These are phyloP conservation scores for Pelargonium nanum DNA, from an alignment of 345 rosid genomes.

Conservation along the genomic window DNA sequence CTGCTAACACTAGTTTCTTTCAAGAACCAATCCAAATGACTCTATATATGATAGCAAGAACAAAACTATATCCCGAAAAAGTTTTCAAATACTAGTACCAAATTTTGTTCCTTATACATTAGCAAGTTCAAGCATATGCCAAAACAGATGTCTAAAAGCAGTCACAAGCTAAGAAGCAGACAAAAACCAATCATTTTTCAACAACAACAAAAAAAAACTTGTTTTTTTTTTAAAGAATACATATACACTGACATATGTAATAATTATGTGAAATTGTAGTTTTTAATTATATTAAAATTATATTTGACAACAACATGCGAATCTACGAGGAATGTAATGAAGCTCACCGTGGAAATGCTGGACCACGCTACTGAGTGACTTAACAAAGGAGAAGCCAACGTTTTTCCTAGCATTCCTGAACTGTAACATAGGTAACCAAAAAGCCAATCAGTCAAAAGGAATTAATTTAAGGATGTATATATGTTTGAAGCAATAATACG, in stretches of 20 bases:
- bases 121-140: too few species aligned
- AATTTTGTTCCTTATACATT: too few species aligned
- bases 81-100: neutral
- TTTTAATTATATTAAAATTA: too few species aligned
- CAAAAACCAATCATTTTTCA: too few species aligned
- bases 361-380: constrained; percentile 18
- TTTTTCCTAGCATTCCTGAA: constrained; percentile 55
- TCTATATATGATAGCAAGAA: neutral
- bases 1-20: neutral
- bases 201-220: too few species aligned
- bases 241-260: too few species aligned
- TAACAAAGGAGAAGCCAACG: constrained; percentile 43
- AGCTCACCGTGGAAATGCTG: constrained; percentile 23
- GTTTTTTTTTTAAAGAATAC: too few species aligned
- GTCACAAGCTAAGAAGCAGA: too few species aligned
- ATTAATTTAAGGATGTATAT: neutral
- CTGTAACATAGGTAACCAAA: constrained; percentile 2
- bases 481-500: neutral
- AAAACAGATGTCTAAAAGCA: too few species aligned
- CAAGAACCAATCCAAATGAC: neutral
- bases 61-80: neutral
- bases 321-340: neutral
- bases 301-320: neutral
- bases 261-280: too few species aligned
- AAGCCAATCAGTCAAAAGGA: neutral